A percentile compares a stretch with the other conserved stretches of the same genome.
These are phyloP conservation scores for Delonix regia DNA, from an alignment of 306 rosid species.

Conservation along the genomic window DNA sequence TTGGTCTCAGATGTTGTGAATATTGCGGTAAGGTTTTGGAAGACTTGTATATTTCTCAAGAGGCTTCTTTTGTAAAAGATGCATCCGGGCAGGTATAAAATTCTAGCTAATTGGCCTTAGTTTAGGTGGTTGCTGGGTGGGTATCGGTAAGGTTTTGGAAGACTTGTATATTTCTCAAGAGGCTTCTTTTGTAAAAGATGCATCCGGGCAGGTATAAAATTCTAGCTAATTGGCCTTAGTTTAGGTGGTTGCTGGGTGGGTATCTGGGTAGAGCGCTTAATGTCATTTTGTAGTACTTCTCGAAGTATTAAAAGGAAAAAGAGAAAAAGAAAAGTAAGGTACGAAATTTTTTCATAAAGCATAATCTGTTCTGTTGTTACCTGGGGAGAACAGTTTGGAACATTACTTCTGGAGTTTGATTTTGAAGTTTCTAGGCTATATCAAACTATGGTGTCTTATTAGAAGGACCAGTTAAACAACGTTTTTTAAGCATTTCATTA, in stretches of 20 bases:
- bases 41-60: slow-evolving; percentile 18
- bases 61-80: slow-evolving; percentile 15
- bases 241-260: slow-evolving; percentile 1
- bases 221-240: background rate
- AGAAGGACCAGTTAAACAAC: background rate
- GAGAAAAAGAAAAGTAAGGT: no score
- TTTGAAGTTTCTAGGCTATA: no score
- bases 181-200: slow-evolving; percentile 11
- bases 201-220: slow-evolving; percentile 20
- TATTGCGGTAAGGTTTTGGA: slow-evolving; percentile 29
- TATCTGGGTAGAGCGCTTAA: slow-evolving; percentile 3
- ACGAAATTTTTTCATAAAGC: background rate
- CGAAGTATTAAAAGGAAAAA: background rate
- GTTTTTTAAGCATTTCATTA: background rate
- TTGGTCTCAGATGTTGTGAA: slow-evolving; percentile 19
- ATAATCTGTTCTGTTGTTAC: background rate
- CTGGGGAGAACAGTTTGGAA: background rate
- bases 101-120: background rate
- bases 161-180: slow-evolving; percentile 20
- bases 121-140: background rate
- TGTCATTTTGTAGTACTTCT: background rate
- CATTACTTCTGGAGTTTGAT: background rate
- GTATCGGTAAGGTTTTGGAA: slow-evolving; percentile 35
- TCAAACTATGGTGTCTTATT: background rate
- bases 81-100: slow-evolving; percentile 21